Evolutionary conservation across 2,329 filamentous ascomycete genomes (phyloP).

Genomic region (Xenosphaeropsis pyriputrescens): DNA sequence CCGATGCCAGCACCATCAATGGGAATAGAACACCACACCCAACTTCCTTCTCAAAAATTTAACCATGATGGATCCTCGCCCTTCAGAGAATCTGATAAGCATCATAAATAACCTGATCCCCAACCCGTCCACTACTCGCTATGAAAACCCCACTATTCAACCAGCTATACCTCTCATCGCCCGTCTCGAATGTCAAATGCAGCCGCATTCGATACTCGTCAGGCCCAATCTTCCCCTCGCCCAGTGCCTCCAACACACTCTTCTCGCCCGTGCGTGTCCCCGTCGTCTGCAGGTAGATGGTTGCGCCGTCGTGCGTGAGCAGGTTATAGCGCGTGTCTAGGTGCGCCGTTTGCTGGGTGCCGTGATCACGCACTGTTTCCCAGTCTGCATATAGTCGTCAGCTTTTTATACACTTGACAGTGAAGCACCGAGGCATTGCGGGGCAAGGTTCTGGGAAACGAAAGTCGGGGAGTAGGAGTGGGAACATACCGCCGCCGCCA

Average conservation of each 20-base stretch:
- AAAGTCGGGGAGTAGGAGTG: no score
- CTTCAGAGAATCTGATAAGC: slow-evolving; percentile 4
- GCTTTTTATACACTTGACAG: no score
- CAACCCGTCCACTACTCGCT: slow-evolving; percentile 5
- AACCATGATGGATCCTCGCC: no score
- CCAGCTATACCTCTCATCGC: slow-evolving; percentile 14
- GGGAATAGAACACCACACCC: no score
- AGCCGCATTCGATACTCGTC: slow-evolving; percentile 16
- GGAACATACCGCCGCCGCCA: slow-evolving; percentile 1
- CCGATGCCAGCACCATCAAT: no score
- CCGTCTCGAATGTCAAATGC: slow-evolving; percentile 14
- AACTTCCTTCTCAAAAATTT: no score
- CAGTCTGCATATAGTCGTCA: no score
- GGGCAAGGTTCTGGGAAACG: no score
- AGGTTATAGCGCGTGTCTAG: slow-evolving; percentile 15
- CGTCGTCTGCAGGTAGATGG: slow-evolving; percentile 13
- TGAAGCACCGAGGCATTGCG: no score
- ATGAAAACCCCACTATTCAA: slow-evolving; percentile 9
- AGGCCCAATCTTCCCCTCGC: slow-evolving; percentile 10
- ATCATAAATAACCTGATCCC: slow-evolving; percentile 5
- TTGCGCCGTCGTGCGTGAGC: slow-evolving; percentile 13
- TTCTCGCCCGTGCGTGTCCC: slow-evolving; percentile 13
- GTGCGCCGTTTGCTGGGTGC: slow-evolving; percentile 10
- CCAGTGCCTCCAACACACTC: slow-evolving; percentile 10
- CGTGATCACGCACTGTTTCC: no score